These are phyloP conservation scores for Solanum chacoense DNA, from an alignment of 305 asterid genomes.

Conservation along the genomic window DNA sequence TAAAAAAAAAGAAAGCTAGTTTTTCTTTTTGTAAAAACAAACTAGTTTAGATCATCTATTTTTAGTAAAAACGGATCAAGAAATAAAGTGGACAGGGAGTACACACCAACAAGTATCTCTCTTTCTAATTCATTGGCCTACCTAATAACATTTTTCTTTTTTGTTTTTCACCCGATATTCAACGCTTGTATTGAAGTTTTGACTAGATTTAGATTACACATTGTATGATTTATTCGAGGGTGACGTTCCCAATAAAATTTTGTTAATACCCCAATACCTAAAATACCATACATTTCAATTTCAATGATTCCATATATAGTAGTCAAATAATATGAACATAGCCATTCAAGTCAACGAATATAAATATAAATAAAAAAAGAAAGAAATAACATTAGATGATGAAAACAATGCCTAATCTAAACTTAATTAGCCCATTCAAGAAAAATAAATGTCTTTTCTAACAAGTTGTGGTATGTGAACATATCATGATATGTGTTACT, in stretches of 20 bases:
- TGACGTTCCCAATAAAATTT: fast-evolving
- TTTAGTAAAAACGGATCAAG: too few species aligned
- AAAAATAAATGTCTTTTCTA: neutral
- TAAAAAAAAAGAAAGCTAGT: too few species aligned
- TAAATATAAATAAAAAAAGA: neutral
- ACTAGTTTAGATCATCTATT: neutral
- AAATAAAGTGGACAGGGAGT: neutral
- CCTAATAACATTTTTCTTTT: neutral
- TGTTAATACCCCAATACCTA: neutral
- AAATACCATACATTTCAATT: neutral
- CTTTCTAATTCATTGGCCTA: neutral
- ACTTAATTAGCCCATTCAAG: neutral
- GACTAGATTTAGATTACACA: too few species aligned
- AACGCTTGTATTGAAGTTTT: too few species aligned
- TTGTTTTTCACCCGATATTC: too few species aligned
- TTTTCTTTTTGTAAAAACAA: too few species aligned
- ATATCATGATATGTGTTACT: neutral
- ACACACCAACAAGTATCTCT: neutral
- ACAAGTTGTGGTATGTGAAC: neutral
- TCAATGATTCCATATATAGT: neutral
- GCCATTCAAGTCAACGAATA: neutral
- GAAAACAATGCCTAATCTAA: neutral
- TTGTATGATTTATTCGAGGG: too few species aligned
- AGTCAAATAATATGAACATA: neutral
- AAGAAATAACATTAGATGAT: neutral